Base-by-base conservation (phyloP, 805 yeast genomes). In the Suhomyces faveliae region DNA sequence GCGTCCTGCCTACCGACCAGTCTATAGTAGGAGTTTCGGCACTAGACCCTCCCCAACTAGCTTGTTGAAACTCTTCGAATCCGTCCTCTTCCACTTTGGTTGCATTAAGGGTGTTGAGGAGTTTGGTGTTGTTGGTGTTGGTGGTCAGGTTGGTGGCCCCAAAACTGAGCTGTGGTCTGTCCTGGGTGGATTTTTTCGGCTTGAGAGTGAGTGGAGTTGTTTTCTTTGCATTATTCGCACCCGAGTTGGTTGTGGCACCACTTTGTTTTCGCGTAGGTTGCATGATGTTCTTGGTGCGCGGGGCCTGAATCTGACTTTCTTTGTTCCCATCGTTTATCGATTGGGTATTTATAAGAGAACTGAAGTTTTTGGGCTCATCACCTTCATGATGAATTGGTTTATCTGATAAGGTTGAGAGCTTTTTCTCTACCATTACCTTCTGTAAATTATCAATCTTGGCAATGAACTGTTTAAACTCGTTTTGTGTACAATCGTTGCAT, bases 401-500 rank as follows among this genome's bases (percentile, higher is more conserved):
- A 24, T 35, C 42, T 19, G 49, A 33, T 22, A 53, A 43, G n/a
- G 47, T 42, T 9, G 43, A 22, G 45, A 53, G 20, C 41, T 53
- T 53, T 33, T 47, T 50, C n/a, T 45, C 51, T 11, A 50, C 49
- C 41, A 53, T 46, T 4, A 24, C 30, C 23, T 46, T 35, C 35
- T 54, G 56, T 29, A 68, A 62, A 11, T 55, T 50, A 33, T 58
- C 52, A 13, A 64, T 55, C 21, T 46, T 43, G 1, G 39, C 35
- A 57, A 69, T 60, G 42, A 68, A 68, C 5, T 46, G 46, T 39
- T 60, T 53, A 49, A 73, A 72, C 48, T 72, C 76, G 3, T 33
- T 19, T 42, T 60, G 62, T 23, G 62, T 61, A 50, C 75, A 71
- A 35, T 70, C 74, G 42, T 58, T 61, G 48, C 76, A 71, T 2